Base-by-base conservation (phyloP, 164 flowering plant species). In the Kalanchoe fedtschenkoi region DNA sequence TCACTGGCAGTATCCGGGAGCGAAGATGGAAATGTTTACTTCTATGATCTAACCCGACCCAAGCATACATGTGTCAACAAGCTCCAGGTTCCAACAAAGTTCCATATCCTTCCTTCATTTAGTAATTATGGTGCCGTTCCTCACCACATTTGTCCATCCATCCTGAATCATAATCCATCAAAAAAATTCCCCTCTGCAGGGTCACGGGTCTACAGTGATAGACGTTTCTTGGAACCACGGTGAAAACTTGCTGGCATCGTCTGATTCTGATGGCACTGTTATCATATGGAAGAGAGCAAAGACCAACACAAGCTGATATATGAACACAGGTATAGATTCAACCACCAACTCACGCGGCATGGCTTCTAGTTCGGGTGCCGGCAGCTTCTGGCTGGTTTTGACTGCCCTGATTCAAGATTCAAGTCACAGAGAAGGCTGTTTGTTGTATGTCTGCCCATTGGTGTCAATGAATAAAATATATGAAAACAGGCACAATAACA, bases 271-370 rank as follows among this genome's bases (percentile, higher is more conserved):
- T 59, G 99, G 97, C 16, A 79, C 87, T 3, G 97, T 95, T 17
- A 95, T 95, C 65, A 91, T 95, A 38, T 95, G 99, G 99, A 91
- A 90, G 72, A 77, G 99, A 71, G 91, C 87, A 65, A 95, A 87
- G 71, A 66, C 85, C 63, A 70, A 60, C 32, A 51, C 24, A 32
- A 51, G 32, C 26, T 51, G 32, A 51, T 26, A 51, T 26, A 46
- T 37, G 14, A 37, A 37, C 39, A 37, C 1, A 37, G 14, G 6
- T 37, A 37, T 37, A 37, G 11, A 37, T 37, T 15, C 11, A 37
- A 2, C 0, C 6, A 37, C 11, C 8, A 37, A 37, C n/a, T n/a
- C n/a, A n/a, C n/a, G n/a, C n/a, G n/a, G n/a, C n/a, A n/a, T n/a
- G n/a, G n/a, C n/a, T n/a, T n/a, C n/a, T n/a, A n/a, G n/a, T n/a